These are phyloP conservation scores for Neocatenulostroma microsporum DNA, from an alignment of 2,329 filamentous ascomycete species.

Conservation along the genomic window DNA sequence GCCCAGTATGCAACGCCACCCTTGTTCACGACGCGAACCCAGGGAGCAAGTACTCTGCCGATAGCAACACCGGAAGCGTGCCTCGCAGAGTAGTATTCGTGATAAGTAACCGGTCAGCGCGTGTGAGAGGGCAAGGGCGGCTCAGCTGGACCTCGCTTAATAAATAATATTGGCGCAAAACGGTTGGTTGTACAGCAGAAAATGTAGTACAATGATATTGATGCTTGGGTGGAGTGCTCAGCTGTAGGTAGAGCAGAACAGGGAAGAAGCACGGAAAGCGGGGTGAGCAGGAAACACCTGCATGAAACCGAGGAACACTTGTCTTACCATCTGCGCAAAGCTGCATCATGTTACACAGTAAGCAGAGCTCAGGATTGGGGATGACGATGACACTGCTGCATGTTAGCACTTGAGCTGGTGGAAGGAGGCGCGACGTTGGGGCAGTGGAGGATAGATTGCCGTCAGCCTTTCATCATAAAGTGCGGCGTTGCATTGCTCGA, in stretches of 20 bases:
- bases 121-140: slow-evolving; percentile 10
- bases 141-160: slow-evolving; percentile 14
- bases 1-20: too few relatives aligned
- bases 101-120: slow-evolving; percentile 8
- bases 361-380: slow-evolving; percentile 3
- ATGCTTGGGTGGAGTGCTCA: slow-evolving; percentile 10
- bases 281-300: slow-evolving; percentile 11
- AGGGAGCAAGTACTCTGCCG: too few relatives aligned
- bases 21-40: too few relatives aligned
- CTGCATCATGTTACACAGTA: slow-evolving; percentile 9
- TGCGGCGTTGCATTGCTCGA: too few relatives aligned
- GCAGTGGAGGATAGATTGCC: slow-evolving; percentile 1
- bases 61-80: slow-evolving; percentile 5
- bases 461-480: neutral
- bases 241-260: slow-evolving; percentile 1
- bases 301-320: slow-evolving; percentile 9
- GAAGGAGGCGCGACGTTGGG: too few relatives aligned
- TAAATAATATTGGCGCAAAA: slow-evolving; percentile 16
- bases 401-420: neutral
- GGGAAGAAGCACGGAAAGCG: slow-evolving; percentile 11
- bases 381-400: neutral
- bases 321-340: slow-evolving; percentile 10
- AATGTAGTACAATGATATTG: slow-evolving; percentile 25
- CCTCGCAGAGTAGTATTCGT: slow-evolving; percentile 11
- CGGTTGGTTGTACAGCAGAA: slow-evolving; percentile 26